Percentiles rank a stretch among this genome's conserved stretches.
phyloP scores from a whole-genome alignment of 768 basidiomycete species.

The Leccinum pellstonianum region DNA sequence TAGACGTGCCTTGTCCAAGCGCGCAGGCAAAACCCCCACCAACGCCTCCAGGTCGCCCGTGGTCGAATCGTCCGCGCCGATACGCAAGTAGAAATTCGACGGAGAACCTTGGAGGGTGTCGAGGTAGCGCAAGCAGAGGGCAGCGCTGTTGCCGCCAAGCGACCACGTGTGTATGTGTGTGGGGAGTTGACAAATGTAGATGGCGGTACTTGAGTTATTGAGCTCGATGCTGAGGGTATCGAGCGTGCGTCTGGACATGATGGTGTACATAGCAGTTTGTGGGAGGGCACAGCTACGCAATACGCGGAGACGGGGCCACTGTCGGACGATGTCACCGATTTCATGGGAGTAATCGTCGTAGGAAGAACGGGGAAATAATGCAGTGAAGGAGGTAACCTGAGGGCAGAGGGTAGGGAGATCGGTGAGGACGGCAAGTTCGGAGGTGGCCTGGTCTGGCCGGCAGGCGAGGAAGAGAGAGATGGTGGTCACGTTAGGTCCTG shows the following conservation, averaged over 20 bases:
- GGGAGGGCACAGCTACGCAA: constrained; percentile 22
- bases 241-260: constrained; percentile 11
- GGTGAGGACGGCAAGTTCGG: constrained; percentile 22
- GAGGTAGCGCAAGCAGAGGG: constrained; percentile 23
- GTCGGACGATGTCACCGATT: constrained; percentile 24
- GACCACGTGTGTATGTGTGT: constrained; percentile 20
- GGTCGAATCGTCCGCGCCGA: constrained; percentile 29
- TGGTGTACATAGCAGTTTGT: constrained; percentile 21
- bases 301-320: constrained; percentile 19
- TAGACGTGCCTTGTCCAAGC: constrained; percentile 12
- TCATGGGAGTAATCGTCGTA: constrained; percentile 27
- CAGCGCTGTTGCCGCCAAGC: constrained; percentile 24
- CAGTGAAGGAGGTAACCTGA: constrained; percentile 28
- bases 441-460: constrained; percentile 24
- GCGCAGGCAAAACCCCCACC: constrained; percentile 10
- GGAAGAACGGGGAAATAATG: constrained; percentile 27
- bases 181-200: constrained; percentile 22
- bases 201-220: constrained; percentile 22
- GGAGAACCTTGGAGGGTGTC: constrained; percentile 19
- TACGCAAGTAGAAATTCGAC: constrained; percentile 16
- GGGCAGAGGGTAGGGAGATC: constrained; percentile 24
- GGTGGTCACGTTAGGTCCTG: constrained; percentile 17
- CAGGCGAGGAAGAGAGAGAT: constrained; percentile 24
- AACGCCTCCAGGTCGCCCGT: constrained; percentile 16
- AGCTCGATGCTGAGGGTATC: constrained; percentile 28